phyloP scores from a whole-genome alignment of 805 yeast genomes.

The Starmerella cellae region DNA sequence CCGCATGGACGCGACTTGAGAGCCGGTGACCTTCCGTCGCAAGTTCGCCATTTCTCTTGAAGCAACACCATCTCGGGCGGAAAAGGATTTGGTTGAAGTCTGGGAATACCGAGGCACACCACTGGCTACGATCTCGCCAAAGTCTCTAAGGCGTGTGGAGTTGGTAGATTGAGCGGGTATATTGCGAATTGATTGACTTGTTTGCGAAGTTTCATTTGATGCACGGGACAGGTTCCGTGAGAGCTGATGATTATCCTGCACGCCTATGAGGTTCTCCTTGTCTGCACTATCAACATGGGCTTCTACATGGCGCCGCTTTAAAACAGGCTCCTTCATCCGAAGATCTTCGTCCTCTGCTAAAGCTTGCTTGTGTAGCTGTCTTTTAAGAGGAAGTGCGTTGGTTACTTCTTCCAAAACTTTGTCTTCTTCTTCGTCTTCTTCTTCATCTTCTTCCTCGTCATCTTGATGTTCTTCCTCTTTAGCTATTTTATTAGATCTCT shows the following conservation, averaged over 20 bases:
- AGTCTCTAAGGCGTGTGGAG: constrained; percentile 20
- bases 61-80: constrained; percentile 25
- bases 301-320: not conserved
- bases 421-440: not conserved
- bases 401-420: not conserved
- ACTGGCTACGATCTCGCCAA: constrained; percentile 48
- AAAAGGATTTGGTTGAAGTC: constrained; percentile 27
- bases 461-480: not conserved
- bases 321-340: not conserved
- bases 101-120: constrained; percentile 39
- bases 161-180: constrained; percentile 10
- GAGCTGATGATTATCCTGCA: not conserved
- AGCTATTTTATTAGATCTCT: not conserved
- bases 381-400: not conserved
- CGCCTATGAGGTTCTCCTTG: constrained; percentile 8
- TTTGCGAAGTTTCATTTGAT: too few species aligned
- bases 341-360: not conserved
- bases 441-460: not conserved
- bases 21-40: constrained; percentile 28
- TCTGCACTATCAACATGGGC: not conserved
- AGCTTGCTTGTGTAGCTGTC: not conserved
- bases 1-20: not conserved
- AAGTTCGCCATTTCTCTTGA: constrained; percentile 33
- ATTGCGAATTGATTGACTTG: constrained; percentile 6
- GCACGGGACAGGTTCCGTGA: not conserved